These are phyloP conservation scores for Cydonia oblonga DNA, from an alignment of 331 rosid species.

Conservation along the genomic window DNA sequence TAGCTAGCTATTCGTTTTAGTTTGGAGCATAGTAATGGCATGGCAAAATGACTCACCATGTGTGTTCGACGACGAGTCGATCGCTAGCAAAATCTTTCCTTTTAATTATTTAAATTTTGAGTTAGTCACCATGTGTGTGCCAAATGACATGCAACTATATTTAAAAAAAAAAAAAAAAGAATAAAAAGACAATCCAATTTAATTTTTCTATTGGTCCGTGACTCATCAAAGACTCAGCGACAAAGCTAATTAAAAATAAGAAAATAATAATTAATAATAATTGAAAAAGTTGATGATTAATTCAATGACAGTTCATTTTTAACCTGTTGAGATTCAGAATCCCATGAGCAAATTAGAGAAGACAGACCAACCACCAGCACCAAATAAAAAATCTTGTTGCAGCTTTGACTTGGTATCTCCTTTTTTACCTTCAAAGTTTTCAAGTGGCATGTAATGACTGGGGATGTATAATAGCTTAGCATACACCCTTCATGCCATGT, in stretches of 20 bases:
- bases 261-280: background rate
- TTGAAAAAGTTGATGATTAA: background rate
- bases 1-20: too few relatives aligned
- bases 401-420: background rate
- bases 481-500: too few relatives aligned
- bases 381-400: background rate
- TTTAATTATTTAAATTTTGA: constrained; percentile 5
- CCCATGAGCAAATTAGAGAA: constrained; percentile 2
- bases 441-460: too few relatives aligned
- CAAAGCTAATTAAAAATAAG: constrained; percentile 1
- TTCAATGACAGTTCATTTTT: background rate
- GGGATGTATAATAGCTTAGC: too few relatives aligned
- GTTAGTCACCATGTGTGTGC: constrained; percentile 20
- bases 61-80: constrained; percentile 10
- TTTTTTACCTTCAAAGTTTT: background rate
- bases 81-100: constrained; percentile 3
- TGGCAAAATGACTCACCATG: too few relatives aligned
- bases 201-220: constrained; percentile 26
- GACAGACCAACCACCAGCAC: background rate
- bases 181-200: background rate
- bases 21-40: too few relatives aligned
- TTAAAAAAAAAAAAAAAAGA: background rate
- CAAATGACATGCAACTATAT: constrained; percentile 26
- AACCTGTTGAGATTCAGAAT: background rate
- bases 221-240: constrained; percentile 28